Evolutionary conservation across 371 early-diverging fungal species (phyloP).

Genomic region (Coemansia sp.): DNA sequence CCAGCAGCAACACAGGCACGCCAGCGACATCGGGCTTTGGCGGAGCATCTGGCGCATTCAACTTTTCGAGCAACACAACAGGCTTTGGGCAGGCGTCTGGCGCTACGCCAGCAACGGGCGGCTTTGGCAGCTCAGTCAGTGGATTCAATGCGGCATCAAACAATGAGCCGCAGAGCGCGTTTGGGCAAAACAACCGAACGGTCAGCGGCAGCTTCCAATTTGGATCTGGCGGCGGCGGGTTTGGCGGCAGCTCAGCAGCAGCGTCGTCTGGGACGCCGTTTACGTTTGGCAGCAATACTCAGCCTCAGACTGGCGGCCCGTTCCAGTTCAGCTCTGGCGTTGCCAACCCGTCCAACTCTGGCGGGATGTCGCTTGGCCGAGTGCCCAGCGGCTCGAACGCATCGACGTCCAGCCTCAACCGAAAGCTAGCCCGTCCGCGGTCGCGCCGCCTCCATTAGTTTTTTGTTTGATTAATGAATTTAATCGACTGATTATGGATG

Average conservation of each 20-base stretch:
- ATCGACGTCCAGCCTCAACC: slow-evolving; percentile 35
- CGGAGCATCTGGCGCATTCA: slow-evolving; percentile 9
- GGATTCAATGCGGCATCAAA: slow-evolving; percentile 8
- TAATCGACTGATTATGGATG: slow-evolving; percentile 2
- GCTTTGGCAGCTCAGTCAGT: background rate
- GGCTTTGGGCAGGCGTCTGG: slow-evolving; percentile 33
- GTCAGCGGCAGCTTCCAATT: slow-evolving; percentile 30
- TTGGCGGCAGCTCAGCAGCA: slow-evolving; percentile 6
- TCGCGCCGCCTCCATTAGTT: slow-evolving; percentile 24
- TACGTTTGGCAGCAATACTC: slow-evolving; percentile 37
- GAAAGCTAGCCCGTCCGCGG: slow-evolving; percentile 43
- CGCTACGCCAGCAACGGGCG: slow-evolving; percentile 9
- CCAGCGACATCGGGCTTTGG: background rate
- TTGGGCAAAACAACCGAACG: slow-evolving; percentile 22
- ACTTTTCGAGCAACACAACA: slow-evolving; percentile 20
- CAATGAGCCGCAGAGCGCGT: slow-evolving; percentile 24
- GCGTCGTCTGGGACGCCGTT: slow-evolving; percentile 14
- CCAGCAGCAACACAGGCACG: background rate
- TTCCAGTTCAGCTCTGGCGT: slow-evolving; percentile 42
- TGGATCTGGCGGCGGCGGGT: slow-evolving; percentile 1
- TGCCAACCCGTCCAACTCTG: slow-evolving; percentile 31
- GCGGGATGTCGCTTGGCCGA: slow-evolving; percentile 38
- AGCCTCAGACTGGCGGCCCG: background rate
- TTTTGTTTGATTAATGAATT: slow-evolving; percentile 2
- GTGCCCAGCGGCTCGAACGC: slow-evolving; percentile 37